These are phyloP conservation scores for Calocera cornea DNA, from an alignment of 768 basidiomycete species.

Conservation along the genomic window DNA sequence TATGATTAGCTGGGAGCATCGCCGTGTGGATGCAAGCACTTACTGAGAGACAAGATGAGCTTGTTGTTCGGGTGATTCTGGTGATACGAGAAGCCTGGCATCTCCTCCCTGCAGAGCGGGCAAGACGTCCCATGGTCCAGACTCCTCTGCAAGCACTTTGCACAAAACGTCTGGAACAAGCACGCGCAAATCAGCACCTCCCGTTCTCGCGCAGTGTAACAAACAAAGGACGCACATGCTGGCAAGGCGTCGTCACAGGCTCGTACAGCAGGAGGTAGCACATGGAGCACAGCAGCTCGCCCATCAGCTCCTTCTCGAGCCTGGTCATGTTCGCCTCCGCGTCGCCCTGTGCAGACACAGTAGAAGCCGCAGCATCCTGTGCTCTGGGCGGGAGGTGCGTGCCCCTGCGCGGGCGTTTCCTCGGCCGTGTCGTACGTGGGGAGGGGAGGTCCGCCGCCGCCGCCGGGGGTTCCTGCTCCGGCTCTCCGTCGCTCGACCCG, in stretches of 20 bases:
- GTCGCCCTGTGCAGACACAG: neutral
- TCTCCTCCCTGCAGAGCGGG: slow-evolving; percentile 69
- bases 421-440: slow-evolving; percentile 7
- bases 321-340: slow-evolving; percentile 7
- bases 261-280: slow-evolving; percentile 74
- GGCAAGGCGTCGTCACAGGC: slow-evolving; percentile 87
- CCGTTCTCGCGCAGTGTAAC: too few species aligned
- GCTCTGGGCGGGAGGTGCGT: neutral
- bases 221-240: slow-evolving; percentile 52
- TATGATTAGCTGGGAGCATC: slow-evolving; percentile 9
- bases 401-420: slow-evolving; percentile 7
- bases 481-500: slow-evolving; percentile 1
- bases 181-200: neutral
- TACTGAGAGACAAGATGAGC: slow-evolving; percentile 54
- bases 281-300: slow-evolving; percentile 79
- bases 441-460: slow-evolving; percentile 2
- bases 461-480: neutral
- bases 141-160: slow-evolving; percentile 75
- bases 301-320: slow-evolving; percentile 30
- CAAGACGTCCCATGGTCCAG: slow-evolving; percentile 74
- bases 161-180: slow-evolving; percentile 64
- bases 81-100: slow-evolving; percentile 66
- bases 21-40: slow-evolving; percentile 10
- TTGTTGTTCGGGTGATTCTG: slow-evolving; percentile 69
- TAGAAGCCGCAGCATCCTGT: neutral